Base-by-base conservation (phyloP, 495 filamentous ascomycete species). In the Lentithecium fluviatile region DNA sequence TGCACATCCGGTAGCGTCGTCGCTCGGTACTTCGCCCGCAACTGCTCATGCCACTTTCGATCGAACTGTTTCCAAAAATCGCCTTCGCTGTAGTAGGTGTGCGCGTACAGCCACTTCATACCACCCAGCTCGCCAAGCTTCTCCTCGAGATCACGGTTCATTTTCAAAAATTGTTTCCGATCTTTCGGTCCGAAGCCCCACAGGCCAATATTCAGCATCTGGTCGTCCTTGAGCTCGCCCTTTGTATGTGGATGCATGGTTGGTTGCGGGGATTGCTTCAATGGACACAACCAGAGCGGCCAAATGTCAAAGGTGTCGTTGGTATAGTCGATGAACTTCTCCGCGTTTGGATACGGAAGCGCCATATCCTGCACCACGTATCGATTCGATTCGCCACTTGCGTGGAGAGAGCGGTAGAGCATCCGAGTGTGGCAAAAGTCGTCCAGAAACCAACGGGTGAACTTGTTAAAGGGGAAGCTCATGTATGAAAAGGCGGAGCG, bases 121-220 rank as follows among this genome's bases (percentile, higher is more conserved):
- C 90, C 89, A n/a, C 85, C 83, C 1, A 92, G 76, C 52, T 82
- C 82, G 8, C 72, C 74, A 6, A 92, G 75, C 60, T 84, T 84
- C 0, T 68, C 60, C 70, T 93, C 89, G 5, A 95, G 74, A 15
- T 78, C 77, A 2, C 83, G 79, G 71, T 95, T 93, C 52, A 79
- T 79, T 0, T 62, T 56, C 3, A 91, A 58, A 47, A 81, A 85
- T 0, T 64, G 67, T 6, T 71, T 62, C 8, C 56, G 54, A 15
- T 69, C 54, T 3, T 69, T 48, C 19, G 80, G 78, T 0, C 75
- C 76, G 13, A 45, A 56, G 0, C 78, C 83, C 80, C 81, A 85
- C 6, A 84, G 70, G 6, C 83, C 83, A 47, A 85, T 76, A 63
- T 85, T 86, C 53, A 86, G 73, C 69, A 85, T 73, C 1, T 64